Conservation (phyloP, 805 yeast genomes). For the Nakazawaea pomicola region DNA sequence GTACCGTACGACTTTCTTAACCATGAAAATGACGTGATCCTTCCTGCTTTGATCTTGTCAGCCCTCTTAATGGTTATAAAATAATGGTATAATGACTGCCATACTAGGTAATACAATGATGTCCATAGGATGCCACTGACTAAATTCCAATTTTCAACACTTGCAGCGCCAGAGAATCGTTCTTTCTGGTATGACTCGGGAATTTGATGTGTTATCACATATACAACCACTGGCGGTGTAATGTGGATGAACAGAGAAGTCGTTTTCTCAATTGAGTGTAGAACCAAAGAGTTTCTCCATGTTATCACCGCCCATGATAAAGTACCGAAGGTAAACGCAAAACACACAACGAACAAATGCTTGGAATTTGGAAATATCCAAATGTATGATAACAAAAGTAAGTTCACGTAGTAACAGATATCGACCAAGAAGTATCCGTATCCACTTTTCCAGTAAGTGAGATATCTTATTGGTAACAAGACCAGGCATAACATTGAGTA, state of each 20-base stretch:
- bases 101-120: conserved; percentile 72
- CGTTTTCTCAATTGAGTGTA: conserved; percentile 88
- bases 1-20: conserved; percentile 67
- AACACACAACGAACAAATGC: conserved; percentile 73
- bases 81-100: conserved; percentile 91
- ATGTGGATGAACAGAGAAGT: conserved; percentile 89
- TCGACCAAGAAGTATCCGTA: conserved; percentile 90
- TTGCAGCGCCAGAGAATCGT: conserved; percentile 80
- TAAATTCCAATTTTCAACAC: conserved; percentile 66
- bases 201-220: conserved; percentile 80
- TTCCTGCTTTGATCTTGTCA: conserved; percentile 79
- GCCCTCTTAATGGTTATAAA: conserved; percentile 80
- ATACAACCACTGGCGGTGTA: conserved; percentile 84
- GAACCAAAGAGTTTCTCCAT: conserved; percentile 90
- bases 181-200: conserved; percentile 38
- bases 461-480: conserved; percentile 79
- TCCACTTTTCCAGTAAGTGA: conserved; percentile 73
- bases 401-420: conserved; percentile 86
- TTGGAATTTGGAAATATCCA: conserved; percentile 81
- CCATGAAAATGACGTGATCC: conserved; percentile 83
- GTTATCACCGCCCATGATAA: conserved; percentile 90
- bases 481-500: conserved; percentile 59
- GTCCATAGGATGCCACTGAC: conserved; percentile 71
- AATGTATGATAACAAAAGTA: conserved; percentile 59
- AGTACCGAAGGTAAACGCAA: conserved; percentile 85